Percentiles rank a stretch among this genome's conserved stretches.
Conservation (phyloP, 208 protist genomes). For the Entamoeba invadens region DNA sequence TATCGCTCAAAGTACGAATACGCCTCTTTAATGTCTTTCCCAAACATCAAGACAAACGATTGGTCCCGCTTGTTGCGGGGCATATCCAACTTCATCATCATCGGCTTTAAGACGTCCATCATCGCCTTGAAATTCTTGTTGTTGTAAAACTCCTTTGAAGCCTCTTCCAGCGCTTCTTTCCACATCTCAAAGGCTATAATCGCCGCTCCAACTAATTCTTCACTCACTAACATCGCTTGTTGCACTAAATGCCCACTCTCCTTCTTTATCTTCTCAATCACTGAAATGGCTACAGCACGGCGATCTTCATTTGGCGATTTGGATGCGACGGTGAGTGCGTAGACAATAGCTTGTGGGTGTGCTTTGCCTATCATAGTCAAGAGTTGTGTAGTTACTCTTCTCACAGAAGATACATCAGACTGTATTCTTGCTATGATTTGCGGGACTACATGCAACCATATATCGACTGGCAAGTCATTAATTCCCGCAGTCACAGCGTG, state of each 20-base stretch:
- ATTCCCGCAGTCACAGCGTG: constrained; percentile 54
- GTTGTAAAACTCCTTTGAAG: not conserved
- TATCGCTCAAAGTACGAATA: not conserved
- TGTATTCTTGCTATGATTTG: constrained; percentile 93
- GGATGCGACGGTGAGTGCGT: constrained; percentile 87
- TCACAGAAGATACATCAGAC: constrained; percentile 60
- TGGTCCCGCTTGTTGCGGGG: constrained; percentile 10
- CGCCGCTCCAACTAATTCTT: constrained; percentile 89
- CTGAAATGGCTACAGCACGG: not conserved
- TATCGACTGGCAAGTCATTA: constrained; percentile 68
- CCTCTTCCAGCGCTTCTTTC: constrained; percentile 41
- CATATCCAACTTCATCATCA: constrained; percentile 67
- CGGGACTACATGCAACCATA: constrained; percentile 97
- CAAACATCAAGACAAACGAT: not conserved
- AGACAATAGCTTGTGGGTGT: constrained; percentile 94
- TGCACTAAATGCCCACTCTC: constrained; percentile 52
- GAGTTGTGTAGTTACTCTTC: constrained; percentile 68
- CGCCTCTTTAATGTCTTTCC: not conserved
- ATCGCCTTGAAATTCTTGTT: not conserved
- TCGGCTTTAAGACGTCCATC: constrained; percentile 57
- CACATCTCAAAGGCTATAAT: constrained; percentile 80
- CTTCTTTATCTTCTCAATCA: not conserved
- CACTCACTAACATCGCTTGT: constrained; percentile 75
- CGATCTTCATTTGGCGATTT: constrained; percentile 33
- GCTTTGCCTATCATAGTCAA: constrained; percentile 69